Evolutionary conservation across 2,329 filamentous ascomycete genomes (phyloP).

Genomic region (Gaeumannomyces sp.): DNA sequence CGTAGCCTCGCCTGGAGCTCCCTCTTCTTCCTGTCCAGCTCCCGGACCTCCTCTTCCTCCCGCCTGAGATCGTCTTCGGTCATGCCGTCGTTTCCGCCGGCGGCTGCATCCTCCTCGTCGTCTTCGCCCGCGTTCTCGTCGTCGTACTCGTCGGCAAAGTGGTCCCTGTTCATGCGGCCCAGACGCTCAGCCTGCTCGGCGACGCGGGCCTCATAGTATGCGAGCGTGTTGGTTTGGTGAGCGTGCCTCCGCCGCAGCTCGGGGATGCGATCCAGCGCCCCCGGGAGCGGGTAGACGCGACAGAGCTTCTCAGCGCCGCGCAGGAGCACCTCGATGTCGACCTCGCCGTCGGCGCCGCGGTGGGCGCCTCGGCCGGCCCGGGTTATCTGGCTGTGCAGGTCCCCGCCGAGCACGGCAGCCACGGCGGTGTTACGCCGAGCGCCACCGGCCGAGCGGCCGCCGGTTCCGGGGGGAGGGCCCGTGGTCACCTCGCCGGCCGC

Average conservation of each 20-base stretch:
- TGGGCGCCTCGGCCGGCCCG: conserved; percentile 47
- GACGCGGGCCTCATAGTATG: conserved; percentile 75
- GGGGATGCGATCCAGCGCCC: conserved; percentile 70
- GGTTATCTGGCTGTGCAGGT: conserved; percentile 76
- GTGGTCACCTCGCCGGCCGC: conserved; percentile 57
- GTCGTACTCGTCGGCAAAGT: conserved; percentile 49
- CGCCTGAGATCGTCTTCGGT: conserved; percentile 63
- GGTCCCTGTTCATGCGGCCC: conserved; percentile 63
- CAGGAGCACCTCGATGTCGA: conserved; percentile 82
- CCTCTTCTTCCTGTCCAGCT: conserved; percentile 50
- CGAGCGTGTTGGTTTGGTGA: conserved; percentile 65
- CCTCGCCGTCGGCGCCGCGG: conserved; percentile 53
- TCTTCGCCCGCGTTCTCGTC: conserved; percentile 38
- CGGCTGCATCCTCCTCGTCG: conserved; percentile 21
- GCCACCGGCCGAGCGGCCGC: conserved; percentile 33
- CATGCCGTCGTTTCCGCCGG: conserved; percentile 38
- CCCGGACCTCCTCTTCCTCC: conserved; percentile 61
- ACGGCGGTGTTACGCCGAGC: conserved; percentile 75
- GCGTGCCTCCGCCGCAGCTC: conserved; percentile 65
- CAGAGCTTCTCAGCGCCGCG: conserved; percentile 86
- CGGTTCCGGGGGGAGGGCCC: conserved; percentile 34
- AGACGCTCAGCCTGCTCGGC: conserved; percentile 69
- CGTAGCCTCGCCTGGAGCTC: conserved; percentile 47
- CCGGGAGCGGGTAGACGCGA: conserved; percentile 76
- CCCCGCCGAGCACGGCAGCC: conserved; percentile 78